Evolutionary conservation across 139 green algal species (phyloP).

Genomic region (Chlorella sp.): DNA sequence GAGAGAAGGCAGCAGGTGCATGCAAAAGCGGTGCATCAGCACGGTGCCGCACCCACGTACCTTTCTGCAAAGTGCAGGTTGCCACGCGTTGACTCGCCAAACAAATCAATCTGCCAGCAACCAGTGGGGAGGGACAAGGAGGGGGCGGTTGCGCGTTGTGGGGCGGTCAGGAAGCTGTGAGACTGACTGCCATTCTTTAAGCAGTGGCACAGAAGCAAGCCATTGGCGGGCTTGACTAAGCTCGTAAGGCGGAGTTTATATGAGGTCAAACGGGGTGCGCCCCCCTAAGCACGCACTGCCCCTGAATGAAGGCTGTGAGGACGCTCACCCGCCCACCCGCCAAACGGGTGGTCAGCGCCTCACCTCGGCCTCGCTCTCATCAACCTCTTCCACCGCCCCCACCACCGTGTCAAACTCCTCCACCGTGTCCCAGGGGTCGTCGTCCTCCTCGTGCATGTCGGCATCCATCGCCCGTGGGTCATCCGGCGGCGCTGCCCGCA

Average conservation of each 20-base stretch:
- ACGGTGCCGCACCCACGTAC: too few relatives aligned
- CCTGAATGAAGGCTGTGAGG: too few relatives aligned
- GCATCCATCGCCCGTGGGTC: background rate
- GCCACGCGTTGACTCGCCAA: constrained; percentile 77
- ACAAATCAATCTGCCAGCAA: constrained; percentile 72
- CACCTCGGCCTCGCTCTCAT: constrained; percentile 68
- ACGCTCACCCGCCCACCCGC: too few relatives aligned
- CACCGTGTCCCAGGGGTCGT: background rate
- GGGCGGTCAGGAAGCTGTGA: too few relatives aligned
- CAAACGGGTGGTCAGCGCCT: background rate
- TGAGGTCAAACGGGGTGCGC: too few relatives aligned
- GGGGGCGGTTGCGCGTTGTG: background rate
- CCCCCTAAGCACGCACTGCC: too few relatives aligned
- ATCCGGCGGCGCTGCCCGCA: background rate
- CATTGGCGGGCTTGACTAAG: background rate
- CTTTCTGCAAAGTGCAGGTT: constrained; percentile 73
- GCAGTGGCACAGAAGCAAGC: background rate
- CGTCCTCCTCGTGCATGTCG: background rate
- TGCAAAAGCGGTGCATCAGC: too few relatives aligned
- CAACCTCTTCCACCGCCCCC: constrained; percentile 64
- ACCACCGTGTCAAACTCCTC: constrained; percentile 68
- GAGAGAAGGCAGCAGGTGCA: too few relatives aligned
- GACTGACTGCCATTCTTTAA: too few relatives aligned
- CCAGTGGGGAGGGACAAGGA: background rate
- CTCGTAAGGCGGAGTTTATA: too few relatives aligned